Percentiles rank a stretch among this genome's conserved stretches.
Conservation (phyloP, 2,329 filamentous ascomycete species). For the Hirsutella minnesotensis region DNA sequence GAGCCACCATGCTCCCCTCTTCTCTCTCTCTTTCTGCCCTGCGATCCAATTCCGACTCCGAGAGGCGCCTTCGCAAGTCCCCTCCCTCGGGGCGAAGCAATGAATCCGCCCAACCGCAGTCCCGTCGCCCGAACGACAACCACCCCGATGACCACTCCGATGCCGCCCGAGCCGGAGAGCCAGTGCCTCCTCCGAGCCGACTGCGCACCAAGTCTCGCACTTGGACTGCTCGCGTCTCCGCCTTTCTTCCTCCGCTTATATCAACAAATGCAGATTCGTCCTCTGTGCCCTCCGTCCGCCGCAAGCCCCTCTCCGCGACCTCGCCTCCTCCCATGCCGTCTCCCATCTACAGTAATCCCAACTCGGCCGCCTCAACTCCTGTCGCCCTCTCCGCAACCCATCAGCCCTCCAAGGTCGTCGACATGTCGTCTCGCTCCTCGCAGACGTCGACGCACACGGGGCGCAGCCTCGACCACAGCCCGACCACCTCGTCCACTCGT, state of each 20-base stretch:
- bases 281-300: slow-evolving; percentile 10
- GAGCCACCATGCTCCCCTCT: slow-evolving; percentile 23
- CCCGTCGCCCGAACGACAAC: not conserved
- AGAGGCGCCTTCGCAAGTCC: slow-evolving; percentile 4
- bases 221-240: slow-evolving; percentile 24
- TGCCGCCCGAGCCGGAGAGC: slow-evolving; percentile 4
- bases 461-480: not conserved
- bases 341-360: slow-evolving; percentile 4
- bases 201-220: slow-evolving; percentile 19
- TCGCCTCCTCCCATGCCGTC: slow-evolving; percentile 12
- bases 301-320: slow-evolving; percentile 11
- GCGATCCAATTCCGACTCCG: slow-evolving; percentile 17
- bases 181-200: slow-evolving; percentile 10
- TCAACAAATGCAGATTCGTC: slow-evolving; percentile 17
- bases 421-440: not conserved
- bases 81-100: slow-evolving; percentile 1
- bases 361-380: not conserved
- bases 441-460: not conserved
- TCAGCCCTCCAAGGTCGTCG: not conserved
- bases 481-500: not conserved
- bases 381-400: not conserved
- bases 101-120: not conserved
- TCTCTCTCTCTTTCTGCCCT: slow-evolving; percentile 23
- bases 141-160: not conserved
- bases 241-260: slow-evolving; percentile 26